Evolutionary conservation across 805 yeast genomes (phyloP).

Genomic region (Lipomyces oligophaga): DNA sequence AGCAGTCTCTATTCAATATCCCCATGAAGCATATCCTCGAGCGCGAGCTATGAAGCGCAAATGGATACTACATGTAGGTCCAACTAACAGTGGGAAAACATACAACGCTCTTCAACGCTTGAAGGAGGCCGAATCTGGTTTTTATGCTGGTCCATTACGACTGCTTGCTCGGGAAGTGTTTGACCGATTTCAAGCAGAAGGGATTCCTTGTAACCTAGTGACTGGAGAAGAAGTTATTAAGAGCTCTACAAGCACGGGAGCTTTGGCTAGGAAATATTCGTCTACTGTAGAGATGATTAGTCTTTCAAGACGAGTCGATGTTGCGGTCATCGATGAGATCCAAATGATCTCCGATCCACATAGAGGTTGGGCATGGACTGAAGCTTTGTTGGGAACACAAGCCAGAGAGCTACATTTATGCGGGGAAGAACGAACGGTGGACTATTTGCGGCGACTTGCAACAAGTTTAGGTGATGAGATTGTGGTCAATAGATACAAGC

Average conservation of each 20-base stretch:
- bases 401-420: slow-evolving; percentile 88
- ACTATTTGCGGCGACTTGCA: slow-evolving; percentile 56
- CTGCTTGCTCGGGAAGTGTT: slow-evolving; percentile 87
- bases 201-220: slow-evolving; percentile 70
- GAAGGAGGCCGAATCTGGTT: slow-evolving; percentile 65
- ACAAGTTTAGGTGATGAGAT: slow-evolving; percentile 75
- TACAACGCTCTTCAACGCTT: slow-evolving; percentile 72
- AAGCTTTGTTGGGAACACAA: slow-evolving; percentile 78
- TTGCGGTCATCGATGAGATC: slow-evolving; percentile 90
- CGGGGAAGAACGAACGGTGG: slow-evolving; percentile 87
- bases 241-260: slow-evolving; percentile 62
- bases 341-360: slow-evolving; percentile 82
- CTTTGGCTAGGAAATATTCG: slow-evolving; percentile 68
- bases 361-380: slow-evolving; percentile 94
- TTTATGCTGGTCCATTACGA: slow-evolving; percentile 91
- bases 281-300: slow-evolving; percentile 95
- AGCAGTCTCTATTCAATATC: too few species aligned
- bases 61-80: slow-evolving; percentile 91
- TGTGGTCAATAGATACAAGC: slow-evolving; percentile 62
- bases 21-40: slow-evolving; percentile 77
- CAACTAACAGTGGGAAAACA: slow-evolving; percentile 95
- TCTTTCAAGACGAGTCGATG: slow-evolving; percentile 62
- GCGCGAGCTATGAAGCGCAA: slow-evolving; percentile 77
- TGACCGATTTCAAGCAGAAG: slow-evolving; percentile 67
- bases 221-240: slow-evolving; percentile 95